Percentiles rank a stretch among this genome's conserved stretches.
Evolutionary conservation across 331 rosid genomes (phyloP).

Genomic region (Arachis monticola): DNA sequence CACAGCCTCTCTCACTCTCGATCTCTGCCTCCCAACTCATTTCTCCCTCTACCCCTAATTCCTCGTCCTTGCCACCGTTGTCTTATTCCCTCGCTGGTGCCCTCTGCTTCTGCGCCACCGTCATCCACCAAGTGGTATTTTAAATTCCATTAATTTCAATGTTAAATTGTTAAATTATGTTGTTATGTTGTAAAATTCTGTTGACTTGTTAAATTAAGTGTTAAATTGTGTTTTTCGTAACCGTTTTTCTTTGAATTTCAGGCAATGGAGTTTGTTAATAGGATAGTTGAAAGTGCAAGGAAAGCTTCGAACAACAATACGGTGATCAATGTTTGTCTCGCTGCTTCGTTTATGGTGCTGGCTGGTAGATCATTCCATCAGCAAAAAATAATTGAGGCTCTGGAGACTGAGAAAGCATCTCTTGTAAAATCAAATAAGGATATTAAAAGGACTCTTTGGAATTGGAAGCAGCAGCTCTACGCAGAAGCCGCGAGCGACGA

Average conservation of each 20-base stretch:
- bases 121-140: too few species aligned
- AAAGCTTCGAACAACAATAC: constrained; percentile 62
- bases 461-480: constrained; percentile 83
- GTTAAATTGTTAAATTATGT: too few species aligned
- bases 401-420: constrained; percentile 76
- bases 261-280: constrained; percentile 65
- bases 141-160: too few species aligned
- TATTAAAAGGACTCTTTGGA: constrained; percentile 69
- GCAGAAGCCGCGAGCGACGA: constrained; percentile 64
- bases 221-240: not conserved
- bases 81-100: too few species aligned
- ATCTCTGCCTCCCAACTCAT: too few species aligned
- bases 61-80: too few species aligned
- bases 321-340: constrained; percentile 57
- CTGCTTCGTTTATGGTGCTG: constrained; percentile 58
- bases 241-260: constrained; percentile 21
- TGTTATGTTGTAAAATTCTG: too few species aligned
- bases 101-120: too few species aligned
- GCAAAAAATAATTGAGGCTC: constrained; percentile 62
- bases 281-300: constrained; percentile 42
- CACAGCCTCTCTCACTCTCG: too few species aligned
- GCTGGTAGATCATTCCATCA: constrained; percentile 60
- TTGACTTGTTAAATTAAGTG: too few species aligned
- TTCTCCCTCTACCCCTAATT: too few species aligned
- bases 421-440: constrained; percentile 69